These are phyloP conservation scores for Collybia mongolica DNA, from an alignment of 768 basidiomycete species.

Conservation along the genomic window DNA sequence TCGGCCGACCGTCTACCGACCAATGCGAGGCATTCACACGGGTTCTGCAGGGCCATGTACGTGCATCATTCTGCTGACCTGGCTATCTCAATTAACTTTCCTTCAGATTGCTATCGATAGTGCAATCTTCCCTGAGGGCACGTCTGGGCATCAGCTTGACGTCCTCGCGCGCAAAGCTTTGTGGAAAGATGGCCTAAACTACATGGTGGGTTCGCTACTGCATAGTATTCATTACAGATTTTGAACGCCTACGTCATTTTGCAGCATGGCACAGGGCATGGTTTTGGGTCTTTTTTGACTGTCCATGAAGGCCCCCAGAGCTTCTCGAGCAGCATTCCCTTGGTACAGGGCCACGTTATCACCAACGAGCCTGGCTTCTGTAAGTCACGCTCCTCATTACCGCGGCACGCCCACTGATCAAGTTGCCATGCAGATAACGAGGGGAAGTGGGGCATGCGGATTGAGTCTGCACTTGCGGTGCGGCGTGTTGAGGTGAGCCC, in stretches of 20 bases:
- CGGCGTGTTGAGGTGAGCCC: constrained; percentile 57
- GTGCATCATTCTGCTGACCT: constrained; percentile 28
- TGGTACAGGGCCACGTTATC: constrained; percentile 85
- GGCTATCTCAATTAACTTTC: constrained; percentile 16
- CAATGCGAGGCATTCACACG: constrained; percentile 91
- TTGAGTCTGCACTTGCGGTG: constrained; percentile 84
- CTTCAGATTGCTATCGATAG: constrained; percentile 85
- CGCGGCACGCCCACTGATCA: constrained; percentile 13
- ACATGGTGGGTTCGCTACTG: constrained; percentile 48
- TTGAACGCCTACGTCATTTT: constrained; percentile 10
- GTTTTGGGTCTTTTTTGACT: constrained; percentile 83
- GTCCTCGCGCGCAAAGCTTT: constrained; percentile 87
- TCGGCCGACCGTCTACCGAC: constrained; percentile 83
- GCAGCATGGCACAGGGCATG: constrained; percentile 91
- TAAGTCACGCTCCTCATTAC: constrained; percentile 10
- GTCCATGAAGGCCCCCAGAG: constrained; percentile 85
- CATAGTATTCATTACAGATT: constrained; percentile 3
- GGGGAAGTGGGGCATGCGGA: constrained; percentile 85
- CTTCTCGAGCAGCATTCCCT: constrained; percentile 66
- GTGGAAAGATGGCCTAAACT: constrained; percentile 85
- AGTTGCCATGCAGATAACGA: constrained; percentile 53
- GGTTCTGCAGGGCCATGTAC: constrained; percentile 93
- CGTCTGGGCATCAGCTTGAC: constrained; percentile 79
- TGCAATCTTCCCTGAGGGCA: constrained; percentile 89
- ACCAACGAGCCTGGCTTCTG: constrained; percentile 84